These are phyloP conservation scores for Phytophthora ramorum DNA, from an alignment of 352 stramenopile genomes.

Conservation along the genomic window DNA sequence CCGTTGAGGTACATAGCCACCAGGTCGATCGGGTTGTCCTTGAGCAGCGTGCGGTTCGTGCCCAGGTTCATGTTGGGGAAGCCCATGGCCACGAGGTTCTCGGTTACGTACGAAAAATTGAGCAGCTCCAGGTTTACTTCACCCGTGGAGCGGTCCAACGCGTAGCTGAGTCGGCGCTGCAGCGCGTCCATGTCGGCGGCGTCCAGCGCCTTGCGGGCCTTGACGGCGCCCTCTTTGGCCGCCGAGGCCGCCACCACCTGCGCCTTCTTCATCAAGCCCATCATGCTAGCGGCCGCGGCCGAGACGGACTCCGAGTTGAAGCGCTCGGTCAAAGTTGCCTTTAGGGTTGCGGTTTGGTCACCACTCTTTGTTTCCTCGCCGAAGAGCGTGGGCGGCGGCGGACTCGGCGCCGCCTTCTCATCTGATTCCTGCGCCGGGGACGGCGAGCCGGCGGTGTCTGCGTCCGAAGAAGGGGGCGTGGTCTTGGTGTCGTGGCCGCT, in stretches of 20 bases:
- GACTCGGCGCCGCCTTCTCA: slow-evolving; percentile 7
- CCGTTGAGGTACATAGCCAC: slow-evolving; percentile 95
- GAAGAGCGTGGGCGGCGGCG: slow-evolving; percentile 32
- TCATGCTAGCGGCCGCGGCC: slow-evolving; percentile 73
- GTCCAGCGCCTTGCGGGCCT: slow-evolving; percentile 84
- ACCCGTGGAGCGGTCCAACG: slow-evolving; percentile 76
- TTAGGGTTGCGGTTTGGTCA: slow-evolving; percentile 58
- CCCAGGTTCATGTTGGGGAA: slow-evolving; percentile 91
- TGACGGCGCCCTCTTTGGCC: slow-evolving; percentile 78
- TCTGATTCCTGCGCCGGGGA: slow-evolving; percentile 23
- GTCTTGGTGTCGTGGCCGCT: slow-evolving; percentile 11
- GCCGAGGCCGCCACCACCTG: slow-evolving; percentile 76
- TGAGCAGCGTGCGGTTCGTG: slow-evolving; percentile 74
- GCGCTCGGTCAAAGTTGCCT: slow-evolving; percentile 61
- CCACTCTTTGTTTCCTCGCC: slow-evolving; percentile 43
- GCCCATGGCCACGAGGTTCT: slow-evolving; percentile 91
- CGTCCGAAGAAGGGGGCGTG: slow-evolving; percentile 30
- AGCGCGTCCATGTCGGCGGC: slow-evolving; percentile 88
- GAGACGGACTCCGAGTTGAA: slow-evolving; percentile 80
- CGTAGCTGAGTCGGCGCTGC: slow-evolving; percentile 80
- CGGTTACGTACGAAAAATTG: slow-evolving; percentile 93
- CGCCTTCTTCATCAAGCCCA: slow-evolving; percentile 87
- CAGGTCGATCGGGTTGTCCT: slow-evolving; percentile 91
- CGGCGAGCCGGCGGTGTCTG: slow-evolving; percentile 19
- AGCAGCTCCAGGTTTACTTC: slow-evolving; percentile 88